A percentile compares a stretch with the other conserved stretches of the same genome.
Evolutionary conservation across 306 rosid genomes (phyloP).

Genomic region (Lathyrus tuberosus): DNA sequence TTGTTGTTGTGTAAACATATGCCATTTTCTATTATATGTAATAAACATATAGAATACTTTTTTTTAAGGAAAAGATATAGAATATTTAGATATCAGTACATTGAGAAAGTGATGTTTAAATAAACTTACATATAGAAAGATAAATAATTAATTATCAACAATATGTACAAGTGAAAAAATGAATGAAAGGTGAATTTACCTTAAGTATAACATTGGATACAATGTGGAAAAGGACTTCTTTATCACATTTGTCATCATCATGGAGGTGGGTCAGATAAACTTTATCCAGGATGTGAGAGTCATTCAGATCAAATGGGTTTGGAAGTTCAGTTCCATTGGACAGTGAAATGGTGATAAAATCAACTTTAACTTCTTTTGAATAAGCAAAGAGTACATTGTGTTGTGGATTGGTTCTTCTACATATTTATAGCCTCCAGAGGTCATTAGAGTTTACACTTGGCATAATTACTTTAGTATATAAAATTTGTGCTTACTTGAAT

Average conservation of each 20-base stretch:
- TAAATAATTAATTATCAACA: neutral
- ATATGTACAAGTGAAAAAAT: neutral
- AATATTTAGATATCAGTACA: neutral
- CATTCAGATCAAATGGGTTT: conserved; percentile 30
- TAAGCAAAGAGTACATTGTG: conserved; percentile 27
- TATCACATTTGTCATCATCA: conserved; percentile 39
- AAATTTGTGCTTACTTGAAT: neutral
- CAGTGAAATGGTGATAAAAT: conserved; percentile 36
- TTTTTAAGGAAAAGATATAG: neutral
- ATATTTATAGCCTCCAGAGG: conserved; percentile 32
- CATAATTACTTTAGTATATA: conserved; percentile 32
- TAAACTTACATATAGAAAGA: neutral
- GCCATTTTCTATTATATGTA: neutral
- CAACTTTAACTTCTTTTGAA: neutral
- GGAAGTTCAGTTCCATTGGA: conserved; percentile 30
- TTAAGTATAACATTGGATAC: conserved; percentile 38
- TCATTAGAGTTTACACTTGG: conserved; percentile 35
- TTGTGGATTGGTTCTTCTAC: conserved; percentile 9
- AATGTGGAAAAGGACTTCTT: conserved; percentile 33
- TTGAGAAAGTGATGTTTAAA: neutral
- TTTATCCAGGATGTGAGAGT: conserved; percentile 40
- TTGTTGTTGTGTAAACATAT: neutral
- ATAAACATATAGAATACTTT: neutral
- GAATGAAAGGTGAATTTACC: conserved; percentile 17
- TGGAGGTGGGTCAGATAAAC: conserved; percentile 46